Percentiles rank a stretch among this genome's conserved stretches.
phyloP scores from a whole-genome alignment of 805 yeast species.

The Saccharomycodes ludwigii region DNA sequence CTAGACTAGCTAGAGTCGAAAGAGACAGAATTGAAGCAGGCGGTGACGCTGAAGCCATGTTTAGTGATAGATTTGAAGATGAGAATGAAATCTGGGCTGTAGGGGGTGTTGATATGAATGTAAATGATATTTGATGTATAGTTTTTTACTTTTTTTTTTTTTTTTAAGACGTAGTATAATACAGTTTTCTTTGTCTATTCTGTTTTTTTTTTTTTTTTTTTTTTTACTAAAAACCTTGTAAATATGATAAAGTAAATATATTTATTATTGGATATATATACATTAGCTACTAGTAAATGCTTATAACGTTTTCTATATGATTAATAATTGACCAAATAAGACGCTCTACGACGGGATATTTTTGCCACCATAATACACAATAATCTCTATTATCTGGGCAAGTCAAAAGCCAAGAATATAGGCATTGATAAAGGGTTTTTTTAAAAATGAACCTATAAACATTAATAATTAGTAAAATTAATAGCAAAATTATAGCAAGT shows the following conservation, averaged over 20 bases:
- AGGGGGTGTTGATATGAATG: slow-evolving; percentile 47
- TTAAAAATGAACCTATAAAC: too few relatives aligned
- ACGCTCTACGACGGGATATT: slow-evolving; percentile 11
- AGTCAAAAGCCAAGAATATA: slow-evolving; percentile 9
- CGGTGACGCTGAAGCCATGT: slow-evolving; percentile 79
- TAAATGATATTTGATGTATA: slow-evolving; percentile 9
- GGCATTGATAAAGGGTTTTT: slow-evolving; percentile 4
- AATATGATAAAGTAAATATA: background rate
- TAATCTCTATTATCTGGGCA: slow-evolving; percentile 11
- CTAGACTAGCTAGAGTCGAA: slow-evolving; percentile 74
- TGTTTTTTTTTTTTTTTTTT: background rate
- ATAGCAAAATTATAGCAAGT: too few relatives aligned
- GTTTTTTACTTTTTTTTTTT: background rate
- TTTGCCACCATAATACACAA: slow-evolving; percentile 21
- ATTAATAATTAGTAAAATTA: too few relatives aligned
- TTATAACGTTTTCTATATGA: slow-evolving; percentile 8
- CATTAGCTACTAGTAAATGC: too few relatives aligned
- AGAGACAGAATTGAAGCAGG: slow-evolving; percentile 82
- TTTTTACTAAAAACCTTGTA: background rate
- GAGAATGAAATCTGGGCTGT: slow-evolving; percentile 82
- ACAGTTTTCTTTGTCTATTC: background rate
- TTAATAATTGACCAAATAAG: slow-evolving; percentile 17
- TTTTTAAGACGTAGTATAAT: background rate
- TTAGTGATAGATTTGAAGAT: slow-evolving; percentile 76
- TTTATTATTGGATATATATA: background rate